Conservation (phyloP, 164 flowering plant genomes). For the Magnolia officinalis region DNA sequence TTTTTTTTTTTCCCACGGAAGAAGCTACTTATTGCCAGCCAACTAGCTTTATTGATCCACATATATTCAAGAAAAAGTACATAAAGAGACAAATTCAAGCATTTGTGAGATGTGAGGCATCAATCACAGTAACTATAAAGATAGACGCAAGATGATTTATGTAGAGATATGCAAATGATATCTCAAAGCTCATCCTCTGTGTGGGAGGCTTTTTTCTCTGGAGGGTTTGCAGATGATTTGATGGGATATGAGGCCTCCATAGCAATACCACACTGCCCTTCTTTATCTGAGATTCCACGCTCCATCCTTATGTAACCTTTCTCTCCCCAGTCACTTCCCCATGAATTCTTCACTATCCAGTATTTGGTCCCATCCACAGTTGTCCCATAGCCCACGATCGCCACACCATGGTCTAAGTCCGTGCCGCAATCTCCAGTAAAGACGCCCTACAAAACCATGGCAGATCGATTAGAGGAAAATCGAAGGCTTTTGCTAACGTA, state of each 20-base stretch:
- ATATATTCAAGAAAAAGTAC: too few species aligned
- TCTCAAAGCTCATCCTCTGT: conserved; percentile 19
- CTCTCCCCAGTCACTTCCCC: conserved; percentile 95
- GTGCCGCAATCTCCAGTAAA: conserved; percentile 62
- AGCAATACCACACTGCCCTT: conserved; percentile 82
- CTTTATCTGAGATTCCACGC: conserved; percentile 43
- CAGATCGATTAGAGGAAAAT: not conserved
- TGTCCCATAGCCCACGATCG: conserved; percentile 76
- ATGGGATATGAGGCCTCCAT: conserved; percentile 84
- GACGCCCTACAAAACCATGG: conserved; percentile 54
- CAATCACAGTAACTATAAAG: too few species aligned
- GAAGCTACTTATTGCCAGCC: too few species aligned
- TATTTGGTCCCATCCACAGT: conserved; percentile 75
- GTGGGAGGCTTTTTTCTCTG: conserved; percentile 14
- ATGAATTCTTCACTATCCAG: conserved; percentile 92
- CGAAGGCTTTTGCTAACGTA: too few species aligned
- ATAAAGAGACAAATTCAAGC: too few species aligned
- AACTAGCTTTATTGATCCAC: too few species aligned
- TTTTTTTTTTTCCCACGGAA: too few species aligned
- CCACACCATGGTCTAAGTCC: conserved; percentile 79
- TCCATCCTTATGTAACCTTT: conserved; percentile 78
- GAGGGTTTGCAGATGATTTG: conserved; percentile 43
- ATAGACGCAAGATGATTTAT: not conserved
- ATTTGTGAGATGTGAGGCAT: too few species aligned
- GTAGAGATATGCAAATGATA: not conserved